A percentile compares a stretch with the other conserved stretches of the same genome.
Evolutionary conservation across 345 rosid species (phyloP).

Genomic region (Eucalyptus pauciflora): DNA sequence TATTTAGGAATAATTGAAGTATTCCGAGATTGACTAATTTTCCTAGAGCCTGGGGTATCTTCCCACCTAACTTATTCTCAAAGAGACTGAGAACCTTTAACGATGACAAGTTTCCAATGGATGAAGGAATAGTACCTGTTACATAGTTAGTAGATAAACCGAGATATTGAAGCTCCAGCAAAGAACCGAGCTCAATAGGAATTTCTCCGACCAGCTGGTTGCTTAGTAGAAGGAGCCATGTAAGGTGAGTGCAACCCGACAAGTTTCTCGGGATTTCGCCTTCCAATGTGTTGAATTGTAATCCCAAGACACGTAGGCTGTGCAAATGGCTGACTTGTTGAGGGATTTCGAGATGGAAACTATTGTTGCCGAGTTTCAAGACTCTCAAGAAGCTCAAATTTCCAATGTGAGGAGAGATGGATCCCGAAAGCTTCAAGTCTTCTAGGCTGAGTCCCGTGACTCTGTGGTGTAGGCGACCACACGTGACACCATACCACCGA

Average conservation of each 20-base stretch:
- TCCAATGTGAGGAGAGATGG: background rate
- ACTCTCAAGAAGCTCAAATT: background rate
- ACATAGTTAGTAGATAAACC: background rate
- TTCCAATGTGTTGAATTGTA: background rate
- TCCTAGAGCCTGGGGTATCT: constrained; percentile 4
- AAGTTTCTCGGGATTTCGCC: constrained; percentile 3
- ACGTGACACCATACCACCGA: background rate
- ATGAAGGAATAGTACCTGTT: constrained; percentile 4
- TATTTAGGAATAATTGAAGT: background rate
- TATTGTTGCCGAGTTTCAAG: background rate
- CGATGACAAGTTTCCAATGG: constrained; percentile 9
- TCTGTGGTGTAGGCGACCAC: background rate
- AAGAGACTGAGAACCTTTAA: background rate
- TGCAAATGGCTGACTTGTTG: background rate
- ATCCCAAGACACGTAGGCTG: background rate
- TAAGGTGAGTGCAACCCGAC: constrained; percentile 1
- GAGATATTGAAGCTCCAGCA: background rate
- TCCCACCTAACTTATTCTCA: background rate
- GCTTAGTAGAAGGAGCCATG: rapidly evolving
- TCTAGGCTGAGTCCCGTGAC: background rate
- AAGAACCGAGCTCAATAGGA: background rate
- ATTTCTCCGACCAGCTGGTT: constrained; percentile 1
- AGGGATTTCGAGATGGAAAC: background rate
- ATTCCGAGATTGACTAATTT: background rate
- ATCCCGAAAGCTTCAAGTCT: background rate